phyloP scores from a whole-genome alignment of 345 rosid species.

The Durio zibethinus region DNA sequence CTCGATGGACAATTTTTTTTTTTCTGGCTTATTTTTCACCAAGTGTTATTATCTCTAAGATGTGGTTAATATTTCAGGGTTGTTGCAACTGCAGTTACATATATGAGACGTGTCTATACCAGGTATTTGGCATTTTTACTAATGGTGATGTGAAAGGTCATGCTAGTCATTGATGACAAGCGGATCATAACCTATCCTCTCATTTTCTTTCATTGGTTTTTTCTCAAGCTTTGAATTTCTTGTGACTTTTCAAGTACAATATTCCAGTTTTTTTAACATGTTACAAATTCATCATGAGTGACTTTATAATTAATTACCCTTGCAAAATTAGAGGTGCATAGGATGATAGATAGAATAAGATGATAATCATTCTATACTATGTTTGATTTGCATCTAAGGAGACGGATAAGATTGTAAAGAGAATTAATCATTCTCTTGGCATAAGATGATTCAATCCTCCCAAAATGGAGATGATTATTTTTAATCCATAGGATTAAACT shows the following conservation, averaged over 20 bases:
- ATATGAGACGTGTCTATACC: slow-evolving; percentile 92
- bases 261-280: not conserved
- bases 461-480: too few species aligned
- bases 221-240: not conserved
- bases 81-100: slow-evolving; percentile 84
- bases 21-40: not conserved
- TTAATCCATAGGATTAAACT: too few species aligned
- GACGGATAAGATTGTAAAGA: too few species aligned
- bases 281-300: not conserved
- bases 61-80: slow-evolving; percentile 55
- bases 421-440: too few species aligned
- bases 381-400: too few species aligned
- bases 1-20: not conserved
- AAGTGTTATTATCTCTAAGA: slow-evolving; percentile 6
- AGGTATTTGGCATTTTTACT: slow-evolving; percentile 42
- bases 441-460: too few species aligned
- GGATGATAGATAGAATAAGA: too few species aligned
- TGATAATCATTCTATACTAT: too few species aligned
- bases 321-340: not conserved
- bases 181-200: slow-evolving; percentile 6
- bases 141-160: not conserved
- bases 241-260: not conserved
- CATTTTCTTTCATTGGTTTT: not conserved
- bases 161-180: not conserved
- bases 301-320: not conserved